Conservation (phyloP, 2,329 filamentous ascomycete genomes). For the Sporothrix euskadiensis region DNA sequence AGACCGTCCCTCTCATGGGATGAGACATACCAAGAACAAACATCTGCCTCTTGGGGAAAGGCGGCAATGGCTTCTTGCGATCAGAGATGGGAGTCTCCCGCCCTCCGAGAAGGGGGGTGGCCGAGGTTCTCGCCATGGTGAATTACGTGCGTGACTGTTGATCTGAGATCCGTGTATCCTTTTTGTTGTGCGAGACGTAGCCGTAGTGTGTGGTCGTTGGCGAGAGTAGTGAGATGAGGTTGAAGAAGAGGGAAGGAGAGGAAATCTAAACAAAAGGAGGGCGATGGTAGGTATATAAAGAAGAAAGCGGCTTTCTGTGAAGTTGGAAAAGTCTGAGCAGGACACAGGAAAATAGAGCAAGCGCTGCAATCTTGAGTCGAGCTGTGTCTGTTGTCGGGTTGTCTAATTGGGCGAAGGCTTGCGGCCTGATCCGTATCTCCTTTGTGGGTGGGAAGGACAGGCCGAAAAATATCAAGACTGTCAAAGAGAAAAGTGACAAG, state of each 20-base stretch:
- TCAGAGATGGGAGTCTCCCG: conserved; percentile 8
- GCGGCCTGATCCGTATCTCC: neutral
- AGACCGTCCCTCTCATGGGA: neutral
- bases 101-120: conserved; percentile 14
- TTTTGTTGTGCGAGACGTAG: neutral
- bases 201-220: neutral
- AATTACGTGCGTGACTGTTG: neutral
- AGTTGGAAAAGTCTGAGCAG: neutral
- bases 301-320: neutral
- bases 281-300: neutral
- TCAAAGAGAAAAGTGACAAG: neutral
- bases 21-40: conserved; percentile 40
- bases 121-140: conserved; percentile 25
- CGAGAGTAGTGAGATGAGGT: neutral
- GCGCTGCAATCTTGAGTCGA: neutral
- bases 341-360: neutral
- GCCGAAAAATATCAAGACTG: neutral
- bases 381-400: neutral
- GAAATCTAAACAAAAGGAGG: neutral
- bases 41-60: conserved; percentile 44
- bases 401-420: neutral
- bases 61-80: conserved; percentile 34
- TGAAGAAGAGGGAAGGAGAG: neutral
- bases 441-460: neutral
- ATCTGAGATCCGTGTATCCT: no score